phyloP scores from a whole-genome alignment of 225 moss, liverwort and hornwort species.

The Physcomitrium patens region DNA sequence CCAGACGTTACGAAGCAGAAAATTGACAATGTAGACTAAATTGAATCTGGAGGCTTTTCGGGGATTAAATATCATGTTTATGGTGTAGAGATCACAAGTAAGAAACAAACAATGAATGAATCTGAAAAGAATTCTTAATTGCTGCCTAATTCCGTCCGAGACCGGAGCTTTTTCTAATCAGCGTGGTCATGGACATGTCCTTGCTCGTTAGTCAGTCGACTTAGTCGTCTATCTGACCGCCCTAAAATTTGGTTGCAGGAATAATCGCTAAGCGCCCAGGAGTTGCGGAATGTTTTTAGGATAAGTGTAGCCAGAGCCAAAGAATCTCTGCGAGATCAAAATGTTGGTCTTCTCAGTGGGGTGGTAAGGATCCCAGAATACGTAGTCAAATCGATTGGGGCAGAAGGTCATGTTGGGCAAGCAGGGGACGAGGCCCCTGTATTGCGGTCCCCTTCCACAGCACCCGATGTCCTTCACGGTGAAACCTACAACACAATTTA shows the following conservation, averaged over 20 bases:
- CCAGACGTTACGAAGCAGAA: too few relatives aligned
- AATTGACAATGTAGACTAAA: too few relatives aligned
- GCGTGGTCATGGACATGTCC: background rate
- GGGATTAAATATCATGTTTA: too few relatives aligned
- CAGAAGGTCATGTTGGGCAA: slow-evolving; percentile 52
- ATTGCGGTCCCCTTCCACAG: slow-evolving; percentile 55
- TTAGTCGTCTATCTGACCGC: slow-evolving; percentile 8
- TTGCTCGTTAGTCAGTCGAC: background rate
- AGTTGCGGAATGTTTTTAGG: slow-evolving; percentile 42
- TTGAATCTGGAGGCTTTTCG: too few relatives aligned
- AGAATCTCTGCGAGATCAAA: slow-evolving; percentile 23
- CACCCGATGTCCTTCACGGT: slow-evolving; percentile 49
- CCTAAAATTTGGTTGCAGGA: background rate
- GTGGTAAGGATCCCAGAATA: slow-evolving; percentile 85
- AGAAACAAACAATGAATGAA: too few relatives aligned
- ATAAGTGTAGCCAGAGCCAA: slow-evolving; percentile 16
- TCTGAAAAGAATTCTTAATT: background rate
- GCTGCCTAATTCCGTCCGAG: background rate
- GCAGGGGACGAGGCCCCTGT: slow-evolving; percentile 52
- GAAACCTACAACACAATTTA: slow-evolving; percentile 48
- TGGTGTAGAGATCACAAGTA: too few relatives aligned
- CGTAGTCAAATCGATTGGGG: slow-evolving; percentile 47
- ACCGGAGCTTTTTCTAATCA: background rate
- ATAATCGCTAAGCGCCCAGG: background rate
- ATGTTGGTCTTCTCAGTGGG: slow-evolving; percentile 61